phyloP scores from a whole-genome alignment of 1,284 basidiomycete species.

The Ceratobasidium theobromae region DNA sequence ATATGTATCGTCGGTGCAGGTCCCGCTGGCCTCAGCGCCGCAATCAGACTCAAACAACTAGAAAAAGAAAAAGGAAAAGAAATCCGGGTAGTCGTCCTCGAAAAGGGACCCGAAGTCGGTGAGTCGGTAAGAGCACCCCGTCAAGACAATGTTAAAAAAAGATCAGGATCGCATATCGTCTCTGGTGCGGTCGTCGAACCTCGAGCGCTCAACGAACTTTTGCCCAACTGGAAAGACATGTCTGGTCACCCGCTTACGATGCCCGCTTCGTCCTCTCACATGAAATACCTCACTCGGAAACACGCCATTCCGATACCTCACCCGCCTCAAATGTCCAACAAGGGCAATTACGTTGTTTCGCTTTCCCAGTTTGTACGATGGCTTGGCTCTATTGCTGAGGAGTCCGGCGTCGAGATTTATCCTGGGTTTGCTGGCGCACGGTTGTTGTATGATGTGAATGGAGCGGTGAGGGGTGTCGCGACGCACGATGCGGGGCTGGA shows the following conservation, averaged over 20 bases:
- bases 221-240: conserved; percentile 79
- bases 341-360: conserved; percentile 92
- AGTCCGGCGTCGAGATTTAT: conserved; percentile 93
- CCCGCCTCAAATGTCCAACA: conserved; percentile 96
- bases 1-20: conserved; percentile 97
- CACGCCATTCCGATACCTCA: conserved; percentile 86
- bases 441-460: conserved; percentile 71
- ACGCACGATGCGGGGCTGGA: conserved; percentile 97
- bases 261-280: conserved; percentile 75
- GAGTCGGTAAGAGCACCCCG: conserved; percentile 42
- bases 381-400: conserved; percentile 88
- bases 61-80: conserved; percentile 71
- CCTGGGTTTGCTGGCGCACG: conserved; percentile 93
- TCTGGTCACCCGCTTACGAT: conserved; percentile 69
- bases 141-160: not conserved
- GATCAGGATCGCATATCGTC: conserved; percentile 86
- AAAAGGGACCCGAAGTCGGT: conserved; percentile 94
- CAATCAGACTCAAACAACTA: conserved; percentile 93
- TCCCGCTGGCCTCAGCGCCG: conserved; percentile 94
- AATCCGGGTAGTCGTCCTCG: conserved; percentile 89
- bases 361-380: conserved; percentile 88
- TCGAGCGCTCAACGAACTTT: conserved; percentile 85
- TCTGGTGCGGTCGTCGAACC: conserved; percentile 97
- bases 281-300: conserved; percentile 84
- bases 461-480: conserved; percentile 76